phyloP scores from a whole-genome alignment of 2,329 filamentous ascomycete species.

The Diaporthe ilicicola region DNA sequence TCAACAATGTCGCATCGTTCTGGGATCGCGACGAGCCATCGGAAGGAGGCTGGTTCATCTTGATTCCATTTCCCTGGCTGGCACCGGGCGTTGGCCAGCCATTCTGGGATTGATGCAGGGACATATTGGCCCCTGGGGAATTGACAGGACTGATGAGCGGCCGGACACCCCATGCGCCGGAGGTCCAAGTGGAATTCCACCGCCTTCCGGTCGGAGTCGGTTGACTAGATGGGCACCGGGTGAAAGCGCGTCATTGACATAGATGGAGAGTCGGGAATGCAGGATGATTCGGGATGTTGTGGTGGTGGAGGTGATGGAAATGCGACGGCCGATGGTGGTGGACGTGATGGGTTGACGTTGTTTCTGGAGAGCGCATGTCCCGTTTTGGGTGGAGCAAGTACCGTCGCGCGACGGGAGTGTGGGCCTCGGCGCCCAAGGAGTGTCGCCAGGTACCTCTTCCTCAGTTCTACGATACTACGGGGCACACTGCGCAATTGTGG shows the following conservation, averaged over 20 bases:
- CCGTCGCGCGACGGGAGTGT: conserved; percentile 27
- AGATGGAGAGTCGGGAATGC: conserved; percentile 57
- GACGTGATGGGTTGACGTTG: conserved; percentile 66
- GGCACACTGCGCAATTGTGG: not conserved
- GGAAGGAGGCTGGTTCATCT: conserved; percentile 66
- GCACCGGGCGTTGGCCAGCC: conserved; percentile 69
- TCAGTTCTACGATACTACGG: conserved; percentile 11
- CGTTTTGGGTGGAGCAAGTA: conserved; percentile 29
- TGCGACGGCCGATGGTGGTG: conserved; percentile 55
- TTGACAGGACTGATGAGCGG: conserved; percentile 55
- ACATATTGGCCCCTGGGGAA: conserved; percentile 67
- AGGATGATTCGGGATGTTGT: conserved; percentile 45
- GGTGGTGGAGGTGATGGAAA: conserved; percentile 60
- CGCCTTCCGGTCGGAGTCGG: conserved; percentile 54
- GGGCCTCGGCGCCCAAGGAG: conserved; percentile 18
- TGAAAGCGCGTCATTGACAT: conserved; percentile 59
- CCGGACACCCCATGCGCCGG: conserved; percentile 64
- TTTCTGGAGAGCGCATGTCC: conserved; percentile 46
- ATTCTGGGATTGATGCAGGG: conserved; percentile 71
- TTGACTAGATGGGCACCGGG: conserved; percentile 59
- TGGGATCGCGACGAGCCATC: conserved; percentile 63
- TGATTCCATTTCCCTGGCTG: conserved; percentile 55
- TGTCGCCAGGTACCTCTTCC: conserved; percentile 25
- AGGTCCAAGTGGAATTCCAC: conserved; percentile 60
- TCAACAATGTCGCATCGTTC: conserved; percentile 57